Conservation (phyloP, 768 basidiomycete genomes). For the Obba rivulosa region DNA sequence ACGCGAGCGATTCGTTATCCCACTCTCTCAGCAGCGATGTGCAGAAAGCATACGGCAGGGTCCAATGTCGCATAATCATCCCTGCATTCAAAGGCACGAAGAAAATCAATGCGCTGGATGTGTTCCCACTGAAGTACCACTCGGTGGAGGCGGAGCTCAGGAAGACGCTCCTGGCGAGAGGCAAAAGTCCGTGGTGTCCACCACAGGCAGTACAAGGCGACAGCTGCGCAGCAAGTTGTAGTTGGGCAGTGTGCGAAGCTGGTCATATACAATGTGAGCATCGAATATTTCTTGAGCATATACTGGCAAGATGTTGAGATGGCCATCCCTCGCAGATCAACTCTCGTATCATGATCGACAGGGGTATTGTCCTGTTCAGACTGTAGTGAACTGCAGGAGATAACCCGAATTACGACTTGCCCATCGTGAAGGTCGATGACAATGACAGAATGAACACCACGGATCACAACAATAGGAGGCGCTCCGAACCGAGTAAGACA, state of each 20-base stretch:
- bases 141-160: slow-evolving; percentile 34
- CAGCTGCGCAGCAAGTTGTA: slow-evolving; percentile 30
- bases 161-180: slow-evolving; percentile 35
- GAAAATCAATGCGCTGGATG: slow-evolving; percentile 44
- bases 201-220: slow-evolving; percentile 52
- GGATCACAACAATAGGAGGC: too few species aligned
- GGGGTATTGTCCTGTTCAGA: slow-evolving; percentile 28
- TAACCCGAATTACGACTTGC: slow-evolving; percentile 47
- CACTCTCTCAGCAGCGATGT: slow-evolving; percentile 30
- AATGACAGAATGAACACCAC: background rate
- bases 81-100: slow-evolving; percentile 41
- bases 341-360: slow-evolving; percentile 58
- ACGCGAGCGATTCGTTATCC: slow-evolving; percentile 18
- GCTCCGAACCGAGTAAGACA: too few species aligned
- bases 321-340: slow-evolving; percentile 33
- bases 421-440: slow-evolving; percentile 21
- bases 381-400: slow-evolving; percentile 42
- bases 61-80: slow-evolving; percentile 1
- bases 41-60: slow-evolving; percentile 36
- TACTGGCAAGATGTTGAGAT: background rate
- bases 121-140: slow-evolving; percentile 49
- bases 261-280: slow-evolving; percentile 42
- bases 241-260: slow-evolving; percentile 15
- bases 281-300: background rate
- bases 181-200: slow-evolving; percentile 51